These are phyloP conservation scores for Hevea brasiliensis DNA, from an alignment of 345 rosid genomes.

Conservation along the genomic window DNA sequence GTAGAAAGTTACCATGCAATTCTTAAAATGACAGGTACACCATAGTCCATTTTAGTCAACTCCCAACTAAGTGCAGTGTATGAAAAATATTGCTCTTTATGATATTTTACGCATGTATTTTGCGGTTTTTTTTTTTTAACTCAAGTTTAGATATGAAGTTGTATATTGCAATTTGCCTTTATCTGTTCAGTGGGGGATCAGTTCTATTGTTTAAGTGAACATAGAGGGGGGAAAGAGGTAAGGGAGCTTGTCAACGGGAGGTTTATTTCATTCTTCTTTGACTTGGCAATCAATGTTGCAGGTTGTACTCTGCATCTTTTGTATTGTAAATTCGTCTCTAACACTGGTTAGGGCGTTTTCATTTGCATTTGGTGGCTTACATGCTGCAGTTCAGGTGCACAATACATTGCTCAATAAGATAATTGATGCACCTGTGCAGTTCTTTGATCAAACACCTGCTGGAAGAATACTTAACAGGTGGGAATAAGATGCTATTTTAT, in stretches of 20 bases:
- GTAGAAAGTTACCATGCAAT: too few species aligned
- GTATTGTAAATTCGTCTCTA: constrained; percentile 61
- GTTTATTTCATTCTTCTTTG: background rate
- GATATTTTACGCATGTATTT: too few species aligned
- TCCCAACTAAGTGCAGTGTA: too few species aligned
- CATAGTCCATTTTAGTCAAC: too few species aligned
- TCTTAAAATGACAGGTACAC: too few species aligned
- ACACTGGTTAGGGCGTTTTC: constrained; percentile 92
- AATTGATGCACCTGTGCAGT: constrained; percentile 71
- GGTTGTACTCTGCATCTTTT: constrained; percentile 76
- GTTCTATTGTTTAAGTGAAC: background rate
- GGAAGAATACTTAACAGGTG: constrained; percentile 97
- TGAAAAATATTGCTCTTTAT: too few species aligned
- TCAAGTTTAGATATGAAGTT: background rate
- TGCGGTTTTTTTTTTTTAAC: background rate
- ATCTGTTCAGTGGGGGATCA: background rate
- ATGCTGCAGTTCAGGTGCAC: constrained; percentile 77
- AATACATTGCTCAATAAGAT: constrained; percentile 60
- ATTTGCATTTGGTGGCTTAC: constrained; percentile 89
- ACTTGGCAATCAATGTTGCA: constrained; percentile 37
- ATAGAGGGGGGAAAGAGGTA: background rate
- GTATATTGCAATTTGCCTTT: background rate
- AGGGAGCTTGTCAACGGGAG: constrained; percentile 3
- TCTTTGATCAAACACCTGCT: constrained; percentile 94
- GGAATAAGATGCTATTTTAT: constrained; percentile 15